A percentile compares a stretch with the other conserved stretches of the same genome.
phyloP scores from a whole-genome alignment of 257 asterid genomes.

The Ocimum tenuiflorum region DNA sequence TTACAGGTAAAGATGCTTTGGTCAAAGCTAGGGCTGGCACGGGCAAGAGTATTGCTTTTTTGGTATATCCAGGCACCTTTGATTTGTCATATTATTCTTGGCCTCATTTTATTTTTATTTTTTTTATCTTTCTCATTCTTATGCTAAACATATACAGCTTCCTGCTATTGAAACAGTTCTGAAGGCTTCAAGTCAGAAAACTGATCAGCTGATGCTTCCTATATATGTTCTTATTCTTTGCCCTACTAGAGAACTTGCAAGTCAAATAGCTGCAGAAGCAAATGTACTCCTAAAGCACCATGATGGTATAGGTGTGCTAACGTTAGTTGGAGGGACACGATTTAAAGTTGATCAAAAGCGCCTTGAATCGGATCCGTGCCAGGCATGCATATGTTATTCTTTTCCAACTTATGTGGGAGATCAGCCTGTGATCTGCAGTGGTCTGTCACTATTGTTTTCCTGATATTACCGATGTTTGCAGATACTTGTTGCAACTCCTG shows the following conservation, averaged over 20 bases:
- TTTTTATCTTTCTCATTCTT: conserved; percentile 23
- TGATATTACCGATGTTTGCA: conserved; percentile 30
- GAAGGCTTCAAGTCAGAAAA: conserved; percentile 40
- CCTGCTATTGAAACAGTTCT: conserved; percentile 99
- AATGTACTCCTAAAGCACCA: conserved; percentile 84
- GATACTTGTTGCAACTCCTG: conserved; percentile 95
- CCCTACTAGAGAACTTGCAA: conserved; percentile 95
- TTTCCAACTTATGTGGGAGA: not conserved
- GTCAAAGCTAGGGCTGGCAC: conserved; percentile 94
- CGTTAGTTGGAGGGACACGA: conserved; percentile 89
- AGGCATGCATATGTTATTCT: conserved; percentile 33
- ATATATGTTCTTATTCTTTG: conserved; percentile 66
- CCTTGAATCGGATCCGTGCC: conserved; percentile 67
- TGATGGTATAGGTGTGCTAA: conserved; percentile 68
- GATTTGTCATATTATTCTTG: conserved; percentile 3
- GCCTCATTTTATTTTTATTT: too few species aligned
- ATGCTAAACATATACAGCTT: conserved; percentile 78
- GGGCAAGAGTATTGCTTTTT: conserved; percentile 85
- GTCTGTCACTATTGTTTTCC: not conserved
- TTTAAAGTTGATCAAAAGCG: conserved; percentile 75
- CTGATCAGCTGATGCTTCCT: conserved; percentile 44
- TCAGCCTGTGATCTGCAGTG: not conserved
- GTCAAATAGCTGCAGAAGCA: conserved; percentile 93
- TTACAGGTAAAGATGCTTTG: conserved; percentile 73
- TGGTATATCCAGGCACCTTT: conserved; percentile 46